Evolutionary conservation across 2,329 filamentous ascomycete genomes (phyloP).

Genomic region (Aspergillus sergii): DNA sequence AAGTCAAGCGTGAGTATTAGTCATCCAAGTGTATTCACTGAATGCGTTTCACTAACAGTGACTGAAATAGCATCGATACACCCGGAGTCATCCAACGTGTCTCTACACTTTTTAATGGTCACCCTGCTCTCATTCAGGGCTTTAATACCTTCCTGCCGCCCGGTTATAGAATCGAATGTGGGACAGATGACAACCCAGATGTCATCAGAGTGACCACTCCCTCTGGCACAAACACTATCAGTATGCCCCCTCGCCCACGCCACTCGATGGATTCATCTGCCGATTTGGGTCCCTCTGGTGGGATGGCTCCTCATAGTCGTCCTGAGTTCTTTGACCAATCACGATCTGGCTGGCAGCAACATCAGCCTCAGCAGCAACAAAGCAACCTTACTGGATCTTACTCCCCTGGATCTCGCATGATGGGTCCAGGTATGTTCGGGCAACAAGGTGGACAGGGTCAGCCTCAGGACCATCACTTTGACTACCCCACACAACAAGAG

Average conservation of each 20-base stretch:
- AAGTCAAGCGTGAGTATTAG: constrained; percentile 76
- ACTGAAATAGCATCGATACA: constrained; percentile 73
- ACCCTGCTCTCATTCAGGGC: constrained; percentile 92
- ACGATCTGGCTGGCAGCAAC: constrained; percentile 43
- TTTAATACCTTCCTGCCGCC: constrained; percentile 98
- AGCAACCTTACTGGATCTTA: constrained; percentile 39
- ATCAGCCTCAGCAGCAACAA: constrained; percentile 34
- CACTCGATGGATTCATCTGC: constrained; percentile 38
- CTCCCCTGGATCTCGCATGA: constrained; percentile 44
- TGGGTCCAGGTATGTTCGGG: constrained; percentile 38
- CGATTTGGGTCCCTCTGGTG: constrained; percentile 35
- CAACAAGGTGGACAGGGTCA: constrained; percentile 41
- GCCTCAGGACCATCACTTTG: constrained; percentile 47
- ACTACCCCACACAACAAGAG: constrained; percentile 47
- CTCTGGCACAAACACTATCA: constrained; percentile 93
- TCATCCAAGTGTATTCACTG: constrained; percentile 4
- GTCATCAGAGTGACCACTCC: constrained; percentile 96
- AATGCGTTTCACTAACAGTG: constrained; percentile 18
- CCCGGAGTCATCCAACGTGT: constrained; percentile 96
- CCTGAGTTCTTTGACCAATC: constrained; percentile 46
- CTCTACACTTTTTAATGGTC: constrained; percentile 91
- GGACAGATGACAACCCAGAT: constrained; percentile 89
- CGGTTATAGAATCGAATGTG: constrained; percentile 95
- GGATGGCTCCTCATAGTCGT: constrained; percentile 35
- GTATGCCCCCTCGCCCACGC: constrained; percentile 58